Percentiles rank a stretch among this genome's conserved stretches.
phyloP scores from a whole-genome alignment of 2,329 filamentous ascomycete genomes.

The Setomelanomma holmii region DNA sequence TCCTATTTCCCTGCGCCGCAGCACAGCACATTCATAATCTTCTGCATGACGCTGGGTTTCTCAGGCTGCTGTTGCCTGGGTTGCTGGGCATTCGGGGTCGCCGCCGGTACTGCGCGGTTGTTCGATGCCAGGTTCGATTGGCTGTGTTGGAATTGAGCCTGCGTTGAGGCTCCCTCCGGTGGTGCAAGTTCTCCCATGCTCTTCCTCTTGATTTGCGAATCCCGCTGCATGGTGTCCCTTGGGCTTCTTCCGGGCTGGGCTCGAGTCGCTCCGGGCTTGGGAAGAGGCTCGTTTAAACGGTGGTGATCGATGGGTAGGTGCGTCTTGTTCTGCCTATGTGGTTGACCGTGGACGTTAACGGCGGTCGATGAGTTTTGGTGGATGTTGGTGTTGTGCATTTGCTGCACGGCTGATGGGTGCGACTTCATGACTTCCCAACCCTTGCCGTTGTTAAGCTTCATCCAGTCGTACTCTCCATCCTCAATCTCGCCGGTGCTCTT shows the following conservation, averaged over 20 bases:
- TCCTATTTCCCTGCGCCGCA: slow-evolving; percentile 62
- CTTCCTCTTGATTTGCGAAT: slow-evolving; percentile 64
- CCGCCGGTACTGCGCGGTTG: slow-evolving; percentile 63
- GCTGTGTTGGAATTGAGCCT: slow-evolving; percentile 96
- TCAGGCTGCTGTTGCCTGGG: slow-evolving; percentile 70
- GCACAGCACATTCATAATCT: slow-evolving; percentile 91
- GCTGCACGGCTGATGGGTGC: slow-evolving; percentile 72
- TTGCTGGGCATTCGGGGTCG: slow-evolving; percentile 57
- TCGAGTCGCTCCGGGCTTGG: slow-evolving; percentile 68
- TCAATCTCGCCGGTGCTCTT: slow-evolving; percentile 95
- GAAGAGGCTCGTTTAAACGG: slow-evolving; percentile 57
- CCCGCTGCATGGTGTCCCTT: slow-evolving; percentile 36
- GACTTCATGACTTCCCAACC: slow-evolving; percentile 85
- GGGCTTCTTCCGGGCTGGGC: slow-evolving; percentile 53
- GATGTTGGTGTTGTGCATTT: slow-evolving; percentile 76
- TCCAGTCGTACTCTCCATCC: slow-evolving; percentile 99
- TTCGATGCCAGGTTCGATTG: slow-evolving; percentile 79
- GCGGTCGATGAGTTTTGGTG: slow-evolving; percentile 83
- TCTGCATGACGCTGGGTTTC: slow-evolving; percentile 77
- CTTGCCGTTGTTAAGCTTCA: slow-evolving; percentile 94
- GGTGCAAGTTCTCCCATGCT: slow-evolving; percentile 81
- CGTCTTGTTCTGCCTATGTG: slow-evolving; percentile 67
- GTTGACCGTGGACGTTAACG: slow-evolving; percentile 76
- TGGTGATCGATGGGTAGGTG: slow-evolving; percentile 53
- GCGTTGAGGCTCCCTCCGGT: slow-evolving; percentile 81